Percentiles rank a stretch among this genome's conserved stretches.
These are phyloP conservation scores for Rhodosporidiobolus odoratus DNA, from an alignment of 768 basidiomycete species.

Conservation along the genomic window DNA sequence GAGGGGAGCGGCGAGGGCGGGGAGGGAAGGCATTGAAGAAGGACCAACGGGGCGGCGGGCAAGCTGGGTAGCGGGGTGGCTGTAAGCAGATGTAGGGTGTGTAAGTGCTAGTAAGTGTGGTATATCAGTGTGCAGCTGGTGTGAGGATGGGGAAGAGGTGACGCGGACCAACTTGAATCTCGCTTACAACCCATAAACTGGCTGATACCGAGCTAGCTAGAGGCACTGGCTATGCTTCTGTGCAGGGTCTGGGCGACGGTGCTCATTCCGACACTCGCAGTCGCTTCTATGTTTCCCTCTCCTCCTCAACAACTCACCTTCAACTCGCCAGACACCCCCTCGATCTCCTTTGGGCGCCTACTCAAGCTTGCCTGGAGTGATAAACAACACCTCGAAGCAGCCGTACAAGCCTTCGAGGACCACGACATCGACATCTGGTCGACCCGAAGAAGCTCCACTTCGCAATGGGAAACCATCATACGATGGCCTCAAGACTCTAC, in stretches of 20 bases:
- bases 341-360: neutral
- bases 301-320: neutral
- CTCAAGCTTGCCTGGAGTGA: neutral
- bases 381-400: neutral
- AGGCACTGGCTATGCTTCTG: no score
- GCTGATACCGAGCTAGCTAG: no score
- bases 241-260: no score
- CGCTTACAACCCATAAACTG: no score
- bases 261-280: no score
- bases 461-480: neutral
- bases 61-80: neutral
- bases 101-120: no score
- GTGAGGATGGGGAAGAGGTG: no score
- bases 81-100: no score
- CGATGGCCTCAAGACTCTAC: neutral
- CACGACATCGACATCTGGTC: neutral
- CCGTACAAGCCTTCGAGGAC: neutral
- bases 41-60: neutral
- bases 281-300: neutral
- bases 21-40: slow-evolving; percentile 20
- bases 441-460: neutral
- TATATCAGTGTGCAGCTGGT: no score
- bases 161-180: no score
- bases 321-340: neutral
- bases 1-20: neutral